Evolutionary conservation across 2,329 filamentous ascomycete genomes (phyloP), one percentile per base, ranked within the genome.

Genomic region (Colletotrichum incanum): DNA sequence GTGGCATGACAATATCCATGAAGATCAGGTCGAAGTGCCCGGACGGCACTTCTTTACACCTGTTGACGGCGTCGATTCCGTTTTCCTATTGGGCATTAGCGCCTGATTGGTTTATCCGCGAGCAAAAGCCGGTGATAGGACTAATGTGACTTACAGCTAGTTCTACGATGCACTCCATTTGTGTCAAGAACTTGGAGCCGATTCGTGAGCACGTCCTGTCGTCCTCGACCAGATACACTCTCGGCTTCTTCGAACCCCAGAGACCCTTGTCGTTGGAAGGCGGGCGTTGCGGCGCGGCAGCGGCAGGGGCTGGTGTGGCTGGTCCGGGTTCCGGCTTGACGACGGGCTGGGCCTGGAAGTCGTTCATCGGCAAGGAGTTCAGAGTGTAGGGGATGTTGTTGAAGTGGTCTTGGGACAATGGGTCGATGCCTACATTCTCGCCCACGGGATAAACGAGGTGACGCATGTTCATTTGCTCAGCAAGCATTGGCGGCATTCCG

Each of bases 1-100:
- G 93, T 7, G 96, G 96, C 96, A 99, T 98, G 76, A 99, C 97
- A 75, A 99, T 96, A 79, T 96, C 93, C 93, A 96, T 96, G 74
- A 96, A 89, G 74, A 96, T 94, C 65, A 93, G 83, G 75, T 93
- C 90, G 76, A 89, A 93, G 41, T 88, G 81, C 37, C 83, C 82
- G 9, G 81, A 80, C 12, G 86, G 84, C 45, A 81, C 77, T 41
- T 81, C 80, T 76, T 86, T 90, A 61, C 98, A 92, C 79, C 96
- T 96, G 79, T 93, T 94, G 60, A 98, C 95, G 63, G 96, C 96
- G 80, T 98, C 94, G 55, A 97, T 86, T 59, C 96, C 96, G 80
- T 99, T 97, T 78, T 79, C 76, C 81, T 82, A 49, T 20, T 70
- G 45, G 43, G 34, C 14, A 39, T 73, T 54, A 74, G 59, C 11